Percentiles rank a stretch among this genome's conserved stretches.
Evolutionary conservation across 805 yeast species (phyloP).

Genomic region (Candida vaughaniae): DNA sequence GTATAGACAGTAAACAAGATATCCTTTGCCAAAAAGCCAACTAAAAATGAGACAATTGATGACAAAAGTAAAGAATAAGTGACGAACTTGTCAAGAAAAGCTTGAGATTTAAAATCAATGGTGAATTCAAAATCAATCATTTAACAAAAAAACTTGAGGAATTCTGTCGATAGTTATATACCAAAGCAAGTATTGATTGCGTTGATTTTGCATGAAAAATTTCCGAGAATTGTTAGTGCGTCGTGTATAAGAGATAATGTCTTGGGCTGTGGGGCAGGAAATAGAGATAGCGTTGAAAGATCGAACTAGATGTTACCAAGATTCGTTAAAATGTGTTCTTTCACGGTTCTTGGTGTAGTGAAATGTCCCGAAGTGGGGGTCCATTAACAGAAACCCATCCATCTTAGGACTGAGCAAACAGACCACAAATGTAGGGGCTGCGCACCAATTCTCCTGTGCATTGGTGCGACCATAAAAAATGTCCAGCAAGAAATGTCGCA

Average conservation of each 20-base stretch:
- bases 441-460: no score
- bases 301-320: no score
- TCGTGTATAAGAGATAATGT: no score
- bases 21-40: slow-evolving; percentile 51
- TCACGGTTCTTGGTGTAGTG: no score
- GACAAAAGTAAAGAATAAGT: slow-evolving; percentile 24
- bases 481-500: no score
- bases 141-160: not conserved
- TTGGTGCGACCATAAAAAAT: no score
- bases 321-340: no score
- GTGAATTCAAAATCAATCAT: slow-evolving; percentile 27
- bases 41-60: slow-evolving; percentile 39
- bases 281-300: not conserved
- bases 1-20: slow-evolving; percentile 36
- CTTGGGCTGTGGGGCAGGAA: not conserved
- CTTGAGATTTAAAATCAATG: slow-evolving; percentile 57
- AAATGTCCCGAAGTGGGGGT: no score
- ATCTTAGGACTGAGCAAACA: no score
- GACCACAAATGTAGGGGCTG: no score
- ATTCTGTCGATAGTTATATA: not conserved
- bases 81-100: slow-evolving; percentile 34
- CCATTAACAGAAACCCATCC: no score
- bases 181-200: not conserved
- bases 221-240: slow-evolving; percentile 7
- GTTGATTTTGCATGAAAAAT: not conserved